phyloP scores from a whole-genome alignment of 371 early-diverging fungal species.

The Saksenaea vasiformis region DNA sequence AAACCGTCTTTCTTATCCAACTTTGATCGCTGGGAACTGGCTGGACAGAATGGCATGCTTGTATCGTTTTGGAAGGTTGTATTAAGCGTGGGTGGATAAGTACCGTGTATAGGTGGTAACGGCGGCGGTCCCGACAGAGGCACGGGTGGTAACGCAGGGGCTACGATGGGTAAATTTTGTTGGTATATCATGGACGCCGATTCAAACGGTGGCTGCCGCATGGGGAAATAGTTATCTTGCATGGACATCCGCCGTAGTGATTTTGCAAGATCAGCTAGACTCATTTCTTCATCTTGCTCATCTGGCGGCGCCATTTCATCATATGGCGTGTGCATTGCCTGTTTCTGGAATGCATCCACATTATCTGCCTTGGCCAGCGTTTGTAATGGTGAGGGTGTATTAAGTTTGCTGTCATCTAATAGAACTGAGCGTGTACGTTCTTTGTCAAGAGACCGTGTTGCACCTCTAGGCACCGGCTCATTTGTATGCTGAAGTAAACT shows the following conservation, averaged over 20 bases:
- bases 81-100: not conserved
- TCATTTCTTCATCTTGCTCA: slow-evolving; percentile 38
- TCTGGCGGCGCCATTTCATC: slow-evolving; percentile 1
- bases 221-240: slow-evolving; percentile 2
- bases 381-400: slow-evolving; percentile 13
- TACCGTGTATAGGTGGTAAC: not conserved
- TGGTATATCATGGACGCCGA: slow-evolving; percentile 8
- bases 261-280: slow-evolving; percentile 36
- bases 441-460: not conserved
- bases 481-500: slow-evolving; percentile 1
- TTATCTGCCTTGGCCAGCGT: slow-evolving; percentile 17
- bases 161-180: slow-evolving; percentile 18
- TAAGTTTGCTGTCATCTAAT: not conserved
- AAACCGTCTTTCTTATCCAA: not conserved
- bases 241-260: slow-evolving; percentile 22
- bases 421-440: slow-evolving; percentile 3
- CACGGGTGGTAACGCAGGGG: slow-evolving; percentile 34
- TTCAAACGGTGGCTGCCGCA: slow-evolving; percentile 13
- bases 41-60: not conserved
- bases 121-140: slow-evolving; percentile 8
- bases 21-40: not conserved
- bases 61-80: not conserved
- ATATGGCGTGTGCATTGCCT: slow-evolving; percentile 1
- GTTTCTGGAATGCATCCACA: slow-evolving; percentile 11
- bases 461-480: not conserved